Conservation (phyloP, 768 basidiomycete species). For the Clavaria fumosa region DNA sequence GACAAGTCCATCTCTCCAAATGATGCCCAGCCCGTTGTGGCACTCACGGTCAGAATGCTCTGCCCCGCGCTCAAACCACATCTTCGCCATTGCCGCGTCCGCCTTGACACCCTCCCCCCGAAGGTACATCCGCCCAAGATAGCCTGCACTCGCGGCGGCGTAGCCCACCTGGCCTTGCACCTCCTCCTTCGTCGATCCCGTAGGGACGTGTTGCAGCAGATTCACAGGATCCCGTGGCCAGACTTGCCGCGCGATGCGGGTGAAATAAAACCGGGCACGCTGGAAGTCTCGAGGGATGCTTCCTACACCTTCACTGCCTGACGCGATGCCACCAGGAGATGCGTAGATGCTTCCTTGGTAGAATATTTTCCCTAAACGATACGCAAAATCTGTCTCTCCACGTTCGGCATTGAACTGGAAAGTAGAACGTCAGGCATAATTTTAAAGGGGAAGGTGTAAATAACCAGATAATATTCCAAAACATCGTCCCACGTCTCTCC, state of each 20-base stretch:
- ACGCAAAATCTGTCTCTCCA: constrained; percentile 79
- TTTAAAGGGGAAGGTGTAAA: neutral
- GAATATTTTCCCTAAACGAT: constrained; percentile 86
- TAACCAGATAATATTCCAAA: constrained; percentile 78
- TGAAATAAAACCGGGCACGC: constrained; percentile 71
- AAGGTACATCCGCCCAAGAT: constrained; percentile 86
- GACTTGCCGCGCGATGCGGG: constrained; percentile 62
- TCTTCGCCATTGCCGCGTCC: constrained; percentile 60
- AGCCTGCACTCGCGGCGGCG: constrained; percentile 72
- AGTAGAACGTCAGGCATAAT: constrained; percentile 5
- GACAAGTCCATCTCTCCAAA: constrained; percentile 78
- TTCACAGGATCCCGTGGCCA: constrained; percentile 76
- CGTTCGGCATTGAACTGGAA: constrained; percentile 86
- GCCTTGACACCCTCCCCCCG: constrained; percentile 82
- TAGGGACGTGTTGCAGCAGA: constrained; percentile 28
- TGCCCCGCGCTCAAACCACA: constrained; percentile 89
- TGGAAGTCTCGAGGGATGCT: constrained; percentile 68
- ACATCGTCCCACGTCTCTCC: constrained; percentile 93
- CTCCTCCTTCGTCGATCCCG: constrained; percentile 30
- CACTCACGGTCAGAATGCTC: constrained; percentile 75
- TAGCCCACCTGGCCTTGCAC: constrained; percentile 31
- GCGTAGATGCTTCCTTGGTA: constrained; percentile 91
- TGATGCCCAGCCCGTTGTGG: constrained; percentile 81
- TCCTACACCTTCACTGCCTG: constrained; percentile 86
- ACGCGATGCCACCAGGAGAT: constrained; percentile 61